Base-by-base conservation (phyloP, 306 rosid genomes). In the Ziziphus jujuba region DNA sequence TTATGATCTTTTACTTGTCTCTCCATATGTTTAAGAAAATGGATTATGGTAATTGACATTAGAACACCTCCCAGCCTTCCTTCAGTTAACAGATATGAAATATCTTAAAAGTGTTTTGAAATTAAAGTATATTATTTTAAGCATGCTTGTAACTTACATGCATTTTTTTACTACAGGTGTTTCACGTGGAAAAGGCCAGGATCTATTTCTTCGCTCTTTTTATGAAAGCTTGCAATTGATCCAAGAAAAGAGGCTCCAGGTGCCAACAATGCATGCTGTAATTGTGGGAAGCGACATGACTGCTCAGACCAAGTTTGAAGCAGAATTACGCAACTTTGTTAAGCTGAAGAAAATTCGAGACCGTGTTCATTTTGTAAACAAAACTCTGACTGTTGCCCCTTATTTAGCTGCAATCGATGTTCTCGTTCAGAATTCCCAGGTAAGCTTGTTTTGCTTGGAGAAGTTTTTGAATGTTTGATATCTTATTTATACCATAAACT, bases 391-490 rank as follows among this genome's bases (percentile, higher is more conserved):
- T 9, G 96, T 93, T 74, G 87, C 96, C 71, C 96, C 99, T 47
- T 93, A 93, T 79, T 80, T 90, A 60, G 96, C 96, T 75, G 82
- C 96, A n/a, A 80, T 93, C 54, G 99, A 93, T 76, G 97, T 88
- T 77, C 97, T 90, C 61, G 96, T 93, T 79, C 99, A 93, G 81
- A 93, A 90, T 72, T 90, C 97, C 28, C 97, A 93, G 97, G 99
- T 90, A 80, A 36, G 12, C 33, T 66, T 31, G 9, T 54, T 58
- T 20, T 65, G 61, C 60, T 56, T 36, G 4, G 8, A 21, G n/a
- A 35, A 12, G 5, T 60, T 43, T 1, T 43, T 59, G 54, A 70
- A 63, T 63, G 44, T 14, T 17, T 45, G 16, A 21, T 33, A 17
- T 34, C 9, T 44, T 67, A 35, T 36, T 28, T 38, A 14, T 38